A percentile compares a stretch with the other conserved stretches of the same genome.
Conservation (phyloP, 495 filamentous ascomycete species). For the Friedmanniomyces endolithicus region DNA sequence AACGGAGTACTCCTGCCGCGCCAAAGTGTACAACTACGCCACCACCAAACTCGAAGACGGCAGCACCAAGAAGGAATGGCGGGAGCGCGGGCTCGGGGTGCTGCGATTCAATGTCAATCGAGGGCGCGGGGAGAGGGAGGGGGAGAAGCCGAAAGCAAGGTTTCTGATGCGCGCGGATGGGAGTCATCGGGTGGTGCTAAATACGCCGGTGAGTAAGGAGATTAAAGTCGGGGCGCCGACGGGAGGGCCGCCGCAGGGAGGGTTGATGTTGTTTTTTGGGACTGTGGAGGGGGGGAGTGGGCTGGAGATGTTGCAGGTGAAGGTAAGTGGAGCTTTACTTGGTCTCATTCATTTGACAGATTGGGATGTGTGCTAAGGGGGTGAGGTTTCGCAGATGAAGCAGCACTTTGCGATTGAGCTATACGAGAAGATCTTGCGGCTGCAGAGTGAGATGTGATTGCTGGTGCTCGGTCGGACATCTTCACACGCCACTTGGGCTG, state of each 20-base stretch:
- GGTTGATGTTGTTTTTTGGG: constrained; percentile 38
- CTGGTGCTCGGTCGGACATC: no score
- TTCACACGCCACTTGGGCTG: no score
- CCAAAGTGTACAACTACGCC: constrained; percentile 62
- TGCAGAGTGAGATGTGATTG: constrained; percentile 25
- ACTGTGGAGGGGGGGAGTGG: constrained; percentile 14
- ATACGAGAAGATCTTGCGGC: constrained; percentile 20
- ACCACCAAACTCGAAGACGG: constrained; percentile 8
- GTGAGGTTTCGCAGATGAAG: constrained; percentile 19
- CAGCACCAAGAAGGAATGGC: constrained; percentile 53
- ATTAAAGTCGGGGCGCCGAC: constrained; percentile 54
- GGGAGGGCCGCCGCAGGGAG: constrained; percentile 39
- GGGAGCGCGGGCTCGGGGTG: constrained; percentile 70
- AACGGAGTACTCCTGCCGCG: constrained; percentile 50
- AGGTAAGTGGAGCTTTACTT: constrained; percentile 39
- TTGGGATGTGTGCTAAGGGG: not conserved
- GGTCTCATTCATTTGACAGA: not conserved
- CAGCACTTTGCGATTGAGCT: constrained; percentile 20
- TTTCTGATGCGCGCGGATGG: constrained; percentile 83
- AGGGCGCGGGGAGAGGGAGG: constrained; percentile 15
- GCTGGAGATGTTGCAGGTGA: constrained; percentile 42
- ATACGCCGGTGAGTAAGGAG: constrained; percentile 59
- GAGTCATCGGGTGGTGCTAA: constrained; percentile 73
- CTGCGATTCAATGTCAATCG: constrained; percentile 66
- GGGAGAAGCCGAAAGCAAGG: constrained; percentile 33